Evolutionary conservation across 2,329 filamentous ascomycete species (phyloP), one percentile per base, ranked within the genome.

Genomic region (Polychaeton citri): DNA sequence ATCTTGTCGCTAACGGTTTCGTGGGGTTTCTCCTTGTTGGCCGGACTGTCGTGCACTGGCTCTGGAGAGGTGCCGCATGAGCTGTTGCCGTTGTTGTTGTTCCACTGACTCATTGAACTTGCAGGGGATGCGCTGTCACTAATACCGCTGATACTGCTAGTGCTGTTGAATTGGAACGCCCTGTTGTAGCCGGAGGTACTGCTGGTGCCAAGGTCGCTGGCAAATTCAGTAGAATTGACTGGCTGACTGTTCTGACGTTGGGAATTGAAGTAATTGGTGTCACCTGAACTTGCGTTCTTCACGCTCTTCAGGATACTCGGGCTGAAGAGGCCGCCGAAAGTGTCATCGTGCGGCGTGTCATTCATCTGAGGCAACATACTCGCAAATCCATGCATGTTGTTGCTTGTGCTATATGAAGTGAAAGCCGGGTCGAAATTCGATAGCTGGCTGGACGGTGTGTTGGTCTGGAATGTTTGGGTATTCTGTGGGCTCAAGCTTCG

Each of bases 11-110:
- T 70, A 55, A 71, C 72, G 46, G 59, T 58, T n/a, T 42, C 43
- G 18, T 34, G 39, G n/a, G 32, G 9, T 30, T 46, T 47, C 21
- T 69, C 55, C 35, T 53, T 54, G 35, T 81, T 80, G 50, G 69
- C 64, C 4, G 79, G 82, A 12, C 81, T 87, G 48, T 81, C 79
- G 20, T 75, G 79, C 33, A 69, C 75, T 1, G 82, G 78, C 55
- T 87, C 81, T 1, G 82, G 82, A 2, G 82, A 87, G 0, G 81
- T 87, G 18, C 79, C 80, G 50, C 80, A 85, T 19, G 53, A 56
- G 17, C 78, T 82, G 46, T 74, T 77, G 4, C 73, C 72, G 9
- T 75, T 71, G 2, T 70, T 72, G 32, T 66, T 68, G 36, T 59
- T 61, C 48, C 59, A 66, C 24, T 68, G 65, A 21, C 67, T 71